Percentiles rank a stretch among this genome's conserved stretches.
phyloP scores from a whole-genome alignment of 1,139 yeast species.

The Geotrichum reessii region DNA sequence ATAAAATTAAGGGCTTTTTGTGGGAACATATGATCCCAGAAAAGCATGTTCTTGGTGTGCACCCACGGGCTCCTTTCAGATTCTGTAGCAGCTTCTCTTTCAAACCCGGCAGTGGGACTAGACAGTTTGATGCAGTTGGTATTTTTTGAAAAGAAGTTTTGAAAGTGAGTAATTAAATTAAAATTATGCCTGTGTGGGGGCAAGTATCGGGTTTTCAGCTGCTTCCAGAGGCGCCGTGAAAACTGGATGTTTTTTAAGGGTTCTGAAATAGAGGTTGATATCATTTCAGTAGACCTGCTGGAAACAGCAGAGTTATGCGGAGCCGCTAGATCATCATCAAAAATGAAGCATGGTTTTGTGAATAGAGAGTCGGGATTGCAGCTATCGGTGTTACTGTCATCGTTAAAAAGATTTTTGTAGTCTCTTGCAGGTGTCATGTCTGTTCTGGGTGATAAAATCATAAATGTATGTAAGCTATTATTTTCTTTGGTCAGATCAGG shows the following conservation, averaged over 20 bases:
- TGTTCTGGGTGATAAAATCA: slow-evolving; percentile 10
- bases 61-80: background rate
- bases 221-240: background rate
- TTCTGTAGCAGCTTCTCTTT: background rate
- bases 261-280: slow-evolving; percentile 9
- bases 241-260: slow-evolving; percentile 4
- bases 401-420: background rate
- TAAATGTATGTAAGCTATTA: slow-evolving; percentile 7
- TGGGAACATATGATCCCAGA: slow-evolving; percentile 4
- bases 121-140: background rate
- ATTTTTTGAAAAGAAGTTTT: background rate
- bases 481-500: slow-evolving; percentile 1
- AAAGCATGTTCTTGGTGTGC: slow-evolving; percentile 3
- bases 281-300: background rate
- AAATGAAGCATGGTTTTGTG: background rate
- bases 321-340: background rate
- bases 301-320: background rate
- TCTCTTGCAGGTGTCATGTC: background rate
- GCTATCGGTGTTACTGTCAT: background rate
- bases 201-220: background rate
- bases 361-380: background rate
- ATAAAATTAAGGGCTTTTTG: background rate
- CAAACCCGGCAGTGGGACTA: background rate
- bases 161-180: background rate
- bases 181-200: background rate